Evolutionary conservation across 2,329 filamentous ascomycete species (phyloP).

Genomic region (Ophiostoma australiae): DNA sequence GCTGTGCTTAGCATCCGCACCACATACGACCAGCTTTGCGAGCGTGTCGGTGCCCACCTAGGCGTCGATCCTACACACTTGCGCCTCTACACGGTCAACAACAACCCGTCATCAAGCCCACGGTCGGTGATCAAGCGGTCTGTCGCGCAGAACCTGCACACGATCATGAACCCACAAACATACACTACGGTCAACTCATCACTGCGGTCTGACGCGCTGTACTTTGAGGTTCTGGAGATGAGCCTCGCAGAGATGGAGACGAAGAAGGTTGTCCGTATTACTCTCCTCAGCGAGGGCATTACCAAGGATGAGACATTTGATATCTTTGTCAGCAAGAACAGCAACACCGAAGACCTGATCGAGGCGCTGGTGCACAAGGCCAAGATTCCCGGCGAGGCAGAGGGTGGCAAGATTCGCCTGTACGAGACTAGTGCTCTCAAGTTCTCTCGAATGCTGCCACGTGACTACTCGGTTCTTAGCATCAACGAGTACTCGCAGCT

Average conservation of each 20-base stretch:
- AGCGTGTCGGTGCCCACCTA: slow-evolving; percentile 75
- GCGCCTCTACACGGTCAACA: slow-evolving; percentile 83
- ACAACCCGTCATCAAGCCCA: slow-evolving; percentile 63
- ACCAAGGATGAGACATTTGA: slow-evolving; percentile 82
- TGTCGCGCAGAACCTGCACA: slow-evolving; percentile 64
- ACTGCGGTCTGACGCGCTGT: slow-evolving; percentile 72
- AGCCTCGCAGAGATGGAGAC: slow-evolving; percentile 89
- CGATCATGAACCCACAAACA: slow-evolving; percentile 72
- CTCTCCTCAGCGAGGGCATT: slow-evolving; percentile 82
- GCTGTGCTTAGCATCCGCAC: slow-evolving; percentile 82
- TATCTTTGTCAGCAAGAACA: slow-evolving; percentile 81
- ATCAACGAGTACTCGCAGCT: slow-evolving; percentile 82
- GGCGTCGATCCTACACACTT: slow-evolving; percentile 78
- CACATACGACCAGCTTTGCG: slow-evolving; percentile 79
- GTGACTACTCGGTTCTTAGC: slow-evolving; percentile 67
- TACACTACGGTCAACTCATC: slow-evolving; percentile 64
- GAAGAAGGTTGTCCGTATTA: slow-evolving; percentile 80
- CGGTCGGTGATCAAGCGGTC: slow-evolving; percentile 72
- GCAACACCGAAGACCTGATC: slow-evolving; percentile 73
- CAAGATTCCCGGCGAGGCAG: slow-evolving; percentile 66
- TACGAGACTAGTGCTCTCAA: slow-evolving; percentile 81
- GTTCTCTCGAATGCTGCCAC: slow-evolving; percentile 70
- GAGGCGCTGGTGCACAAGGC: slow-evolving; percentile 73
- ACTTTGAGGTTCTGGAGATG: slow-evolving; percentile 91
- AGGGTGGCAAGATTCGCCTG: slow-evolving; percentile 66